Percentiles rank a stretch among this genome's conserved stretches.
phyloP scores from a whole-genome alignment of 495 filamentous ascomycete species.

The Neurospora cerealis region DNA sequence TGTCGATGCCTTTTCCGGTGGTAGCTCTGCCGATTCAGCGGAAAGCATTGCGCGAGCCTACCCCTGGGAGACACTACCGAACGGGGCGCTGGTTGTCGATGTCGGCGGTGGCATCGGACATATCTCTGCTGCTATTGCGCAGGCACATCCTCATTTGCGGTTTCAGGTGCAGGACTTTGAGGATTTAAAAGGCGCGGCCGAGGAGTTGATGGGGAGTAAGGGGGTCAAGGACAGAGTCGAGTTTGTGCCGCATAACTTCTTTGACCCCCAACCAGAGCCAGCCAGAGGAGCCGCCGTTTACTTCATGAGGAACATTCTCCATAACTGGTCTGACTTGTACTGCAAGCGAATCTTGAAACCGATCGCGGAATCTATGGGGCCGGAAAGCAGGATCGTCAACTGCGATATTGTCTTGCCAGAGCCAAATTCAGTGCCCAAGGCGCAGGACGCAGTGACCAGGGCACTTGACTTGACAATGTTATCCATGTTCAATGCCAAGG shows the following conservation, averaged over 20 bases:
- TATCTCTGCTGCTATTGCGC: slow-evolving; percentile 24
- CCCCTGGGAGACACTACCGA: slow-evolving; percentile 7
- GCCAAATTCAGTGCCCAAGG: slow-evolving; percentile 9
- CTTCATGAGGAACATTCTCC: slow-evolving; percentile 30
- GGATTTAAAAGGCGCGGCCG: slow-evolving; percentile 1
- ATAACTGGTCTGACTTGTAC: slow-evolving; percentile 34
- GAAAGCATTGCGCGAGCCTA: slow-evolving; percentile 7
- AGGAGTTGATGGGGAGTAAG: neutral
- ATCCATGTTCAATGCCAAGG: slow-evolving; percentile 11
- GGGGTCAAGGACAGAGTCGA: slow-evolving; percentile 10
- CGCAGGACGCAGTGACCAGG: slow-evolving; percentile 1
- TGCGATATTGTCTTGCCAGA: slow-evolving; percentile 24
- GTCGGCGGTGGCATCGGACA: slow-evolving; percentile 38
- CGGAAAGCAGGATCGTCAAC: slow-evolving; percentile 23
- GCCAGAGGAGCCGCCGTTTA: slow-evolving; percentile 23
- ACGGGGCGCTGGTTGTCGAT: slow-evolving; percentile 20
- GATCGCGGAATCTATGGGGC: slow-evolving; percentile 25
- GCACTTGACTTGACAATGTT: slow-evolving; percentile 13
- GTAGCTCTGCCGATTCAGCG: slow-evolving; percentile 4
- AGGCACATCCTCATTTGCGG: slow-evolving; percentile 20
- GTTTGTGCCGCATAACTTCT: slow-evolving; percentile 28
- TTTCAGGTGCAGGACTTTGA: slow-evolving; percentile 30
- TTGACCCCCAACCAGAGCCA: slow-evolving; percentile 23
- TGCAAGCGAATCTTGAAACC: slow-evolving; percentile 22
- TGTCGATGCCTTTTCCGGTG: slow-evolving; percentile 4